phyloP scores from a whole-genome alignment of 345 rosid species.

The Eucalyptus fibrosa region DNA sequence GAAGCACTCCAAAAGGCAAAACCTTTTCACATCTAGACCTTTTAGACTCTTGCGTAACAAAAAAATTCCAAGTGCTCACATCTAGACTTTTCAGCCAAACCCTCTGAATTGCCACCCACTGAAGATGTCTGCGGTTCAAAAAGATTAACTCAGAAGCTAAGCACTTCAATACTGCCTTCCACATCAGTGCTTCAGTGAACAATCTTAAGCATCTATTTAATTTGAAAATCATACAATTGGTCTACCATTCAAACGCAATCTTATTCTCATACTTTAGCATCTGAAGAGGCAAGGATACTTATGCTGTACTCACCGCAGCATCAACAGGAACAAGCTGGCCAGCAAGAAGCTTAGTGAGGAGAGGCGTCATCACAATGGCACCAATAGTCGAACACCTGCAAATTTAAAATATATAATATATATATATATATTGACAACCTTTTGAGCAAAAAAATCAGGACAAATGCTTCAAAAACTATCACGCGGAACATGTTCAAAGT shows the following conservation, averaged over 20 bases:
- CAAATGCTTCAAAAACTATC: background rate
- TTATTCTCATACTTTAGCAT: background rate
- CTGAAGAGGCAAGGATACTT: background rate
- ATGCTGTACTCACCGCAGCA: constrained; percentile 55
- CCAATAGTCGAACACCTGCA: constrained; percentile 93
- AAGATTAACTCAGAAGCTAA: background rate
- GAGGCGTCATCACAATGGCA: constrained; percentile 97
- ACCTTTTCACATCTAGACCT: background rate
- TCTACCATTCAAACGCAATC: background rate
- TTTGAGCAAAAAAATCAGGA: background rate
- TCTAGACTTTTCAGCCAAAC: background rate
- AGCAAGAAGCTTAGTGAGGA: constrained; percentile 95
- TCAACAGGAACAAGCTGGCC: constrained; percentile 99
- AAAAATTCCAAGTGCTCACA: background rate
- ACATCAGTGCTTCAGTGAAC: background rate
- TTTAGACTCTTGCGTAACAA: background rate
- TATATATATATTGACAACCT: background rate
- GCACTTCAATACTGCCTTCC: background rate
- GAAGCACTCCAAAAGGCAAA: background rate
- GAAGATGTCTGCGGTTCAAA: background rate
- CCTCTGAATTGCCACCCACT: background rate
- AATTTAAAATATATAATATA: background rate
- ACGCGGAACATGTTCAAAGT: background rate
- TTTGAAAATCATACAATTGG: background rate
- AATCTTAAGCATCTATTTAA: background rate